These are phyloP conservation scores for Wickerhamiella hasegawae DNA, from an alignment of 805 yeast genomes.

Conservation along the genomic window DNA sequence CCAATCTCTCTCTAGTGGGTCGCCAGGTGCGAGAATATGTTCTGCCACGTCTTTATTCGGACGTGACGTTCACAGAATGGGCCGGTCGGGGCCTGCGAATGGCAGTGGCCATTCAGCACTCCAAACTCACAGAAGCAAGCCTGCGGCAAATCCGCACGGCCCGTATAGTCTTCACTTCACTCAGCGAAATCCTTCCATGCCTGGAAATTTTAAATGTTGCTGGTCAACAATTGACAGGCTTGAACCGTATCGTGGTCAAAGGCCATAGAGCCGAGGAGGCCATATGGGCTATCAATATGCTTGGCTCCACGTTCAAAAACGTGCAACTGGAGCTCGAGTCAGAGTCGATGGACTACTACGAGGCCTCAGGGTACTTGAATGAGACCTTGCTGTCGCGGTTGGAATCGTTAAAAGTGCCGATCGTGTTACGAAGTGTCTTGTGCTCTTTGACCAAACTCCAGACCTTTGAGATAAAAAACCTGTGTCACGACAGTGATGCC, in stretches of 20 bases:
- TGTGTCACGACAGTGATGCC: conserved; percentile 4
- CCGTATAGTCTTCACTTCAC: conserved; percentile 8
- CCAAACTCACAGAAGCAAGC: conserved; percentile 7
- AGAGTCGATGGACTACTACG: background rate
- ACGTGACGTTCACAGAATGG: conserved; percentile 12
- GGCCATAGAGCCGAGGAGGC: conserved; percentile 9
- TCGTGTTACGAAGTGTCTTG: background rate
- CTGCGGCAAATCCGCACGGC: conserved; percentile 7
- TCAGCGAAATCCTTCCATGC: conserved; percentile 9
- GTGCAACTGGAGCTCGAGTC: background rate
- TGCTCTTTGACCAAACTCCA: conserved; percentile 2
- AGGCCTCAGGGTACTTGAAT: background rate
- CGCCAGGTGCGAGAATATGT: conserved; percentile 4
- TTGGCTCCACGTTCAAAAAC: background rate
- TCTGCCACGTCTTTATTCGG: conserved; percentile 9
- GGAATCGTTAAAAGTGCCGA: background rate
- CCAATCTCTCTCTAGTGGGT: conserved; percentile 7
- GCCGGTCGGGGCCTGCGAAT: conserved; percentile 11
- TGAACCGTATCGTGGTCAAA: conserved; percentile 4
- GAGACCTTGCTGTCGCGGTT: background rate
- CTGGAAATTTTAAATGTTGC: conserved; percentile 6
- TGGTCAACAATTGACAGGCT: conserved; percentile 7
- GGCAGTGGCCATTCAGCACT: conserved; percentile 10
- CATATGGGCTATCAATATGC: conserved; percentile 3
- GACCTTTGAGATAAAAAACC: conserved; percentile 1